Conservation (phyloP, 345 rosid species). For the Eucalyptus melliodora region DNA sequence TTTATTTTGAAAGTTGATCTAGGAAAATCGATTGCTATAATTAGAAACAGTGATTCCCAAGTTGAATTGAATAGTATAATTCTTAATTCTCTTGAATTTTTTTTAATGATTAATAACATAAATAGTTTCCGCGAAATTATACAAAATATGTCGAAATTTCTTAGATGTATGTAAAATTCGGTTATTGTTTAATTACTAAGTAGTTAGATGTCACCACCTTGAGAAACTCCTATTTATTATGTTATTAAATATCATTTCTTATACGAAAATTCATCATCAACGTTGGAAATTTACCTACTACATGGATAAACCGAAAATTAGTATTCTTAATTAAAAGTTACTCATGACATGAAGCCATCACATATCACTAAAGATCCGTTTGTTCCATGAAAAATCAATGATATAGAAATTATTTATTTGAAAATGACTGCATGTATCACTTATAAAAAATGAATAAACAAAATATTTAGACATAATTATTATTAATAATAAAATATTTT, state of each 20-base stretch:
- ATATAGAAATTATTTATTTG: not conserved
- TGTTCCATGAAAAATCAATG: too few relatives aligned
- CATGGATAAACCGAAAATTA: not conserved
- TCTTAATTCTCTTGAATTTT: not conserved
- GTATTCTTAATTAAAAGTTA: not conserved
- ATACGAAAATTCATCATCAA: not conserved
- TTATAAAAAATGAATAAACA: not conserved
- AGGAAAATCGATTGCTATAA: not conserved
- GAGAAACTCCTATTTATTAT: too few relatives aligned
- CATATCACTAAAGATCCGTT: not conserved
- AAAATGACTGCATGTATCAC: not conserved
- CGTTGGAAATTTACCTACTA: not conserved
- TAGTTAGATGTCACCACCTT: not conserved
- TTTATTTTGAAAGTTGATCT: not conserved
- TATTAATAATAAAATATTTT: not conserved
- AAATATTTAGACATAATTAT: not conserved
- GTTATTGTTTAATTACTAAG: not conserved
- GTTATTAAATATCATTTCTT: not conserved
- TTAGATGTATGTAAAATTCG: not conserved
- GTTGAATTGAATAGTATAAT: too few relatives aligned
- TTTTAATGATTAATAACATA: too few relatives aligned
- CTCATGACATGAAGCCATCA: fast-evolving
- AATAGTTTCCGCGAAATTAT: fast-evolving
- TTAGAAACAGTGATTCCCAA: not conserved
- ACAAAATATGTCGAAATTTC: not conserved